Evolutionary conservation across 441 rosid species (phyloP).

Genomic region (Breynia disticha): DNA sequence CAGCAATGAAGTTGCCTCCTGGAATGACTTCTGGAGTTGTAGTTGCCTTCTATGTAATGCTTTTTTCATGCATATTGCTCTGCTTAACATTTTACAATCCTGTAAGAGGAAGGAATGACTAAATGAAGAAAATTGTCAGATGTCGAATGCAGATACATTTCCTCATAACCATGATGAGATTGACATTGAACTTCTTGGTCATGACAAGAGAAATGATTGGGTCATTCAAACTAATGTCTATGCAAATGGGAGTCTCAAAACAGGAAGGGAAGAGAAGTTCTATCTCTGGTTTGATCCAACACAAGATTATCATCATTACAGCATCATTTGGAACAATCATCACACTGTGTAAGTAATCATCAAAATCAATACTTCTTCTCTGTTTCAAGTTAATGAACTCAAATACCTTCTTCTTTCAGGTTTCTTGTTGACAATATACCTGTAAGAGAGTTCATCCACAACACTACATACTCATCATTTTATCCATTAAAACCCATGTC

Average conservation of each 20-base stretch:
- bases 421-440: conserved; percentile 37
- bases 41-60: conserved; percentile 80
- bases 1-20: conserved; percentile 75
- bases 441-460: conserved; percentile 20
- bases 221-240: conserved; percentile 68
- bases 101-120: background rate
- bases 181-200: conserved; percentile 77
- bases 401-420: conserved; percentile 24
- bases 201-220: conserved; percentile 78
- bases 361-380: background rate
- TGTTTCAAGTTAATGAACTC: background rate
- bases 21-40: conserved; percentile 90
- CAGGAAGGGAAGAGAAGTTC: conserved; percentile 89
- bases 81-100: background rate
- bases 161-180: conserved; percentile 86
- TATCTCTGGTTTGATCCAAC: conserved; percentile 94
- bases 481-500: conserved; percentile 28
- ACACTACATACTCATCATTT: conserved; percentile 8
- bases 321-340: conserved; percentile 78
- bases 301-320: conserved; percentile 55
- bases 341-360: conserved; percentile 59
- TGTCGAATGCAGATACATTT: conserved; percentile 72
- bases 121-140: conserved; percentile 19
- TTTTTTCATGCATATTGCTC: background rate
- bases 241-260: conserved; percentile 61